phyloP scores from a whole-genome alignment of 176 grass and related monocot species.

The Leersia perrieri region DNA sequence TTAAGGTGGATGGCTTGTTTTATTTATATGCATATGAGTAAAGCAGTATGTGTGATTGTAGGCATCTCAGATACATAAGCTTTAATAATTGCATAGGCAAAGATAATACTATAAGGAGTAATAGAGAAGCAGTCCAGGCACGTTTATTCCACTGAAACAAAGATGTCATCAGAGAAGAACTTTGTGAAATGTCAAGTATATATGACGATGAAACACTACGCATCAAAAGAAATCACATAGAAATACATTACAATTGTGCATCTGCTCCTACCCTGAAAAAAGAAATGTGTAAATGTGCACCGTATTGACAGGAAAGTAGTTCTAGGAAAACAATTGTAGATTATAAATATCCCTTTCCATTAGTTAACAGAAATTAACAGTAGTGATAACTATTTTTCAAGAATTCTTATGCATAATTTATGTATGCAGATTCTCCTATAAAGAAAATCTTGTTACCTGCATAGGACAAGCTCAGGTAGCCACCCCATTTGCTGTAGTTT shows the following conservation, averaged over 20 bases:
- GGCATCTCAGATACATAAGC: neutral
- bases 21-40: neutral
- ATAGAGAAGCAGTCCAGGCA: neutral
- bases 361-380: neutral
- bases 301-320: neutral
- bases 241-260: neutral
- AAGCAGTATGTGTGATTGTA: neutral
- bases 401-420: neutral
- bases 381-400: neutral
- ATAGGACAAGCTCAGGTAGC: slow-evolving; percentile 88
- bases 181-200: neutral
- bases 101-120: neutral
- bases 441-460: slow-evolving; percentile 50
- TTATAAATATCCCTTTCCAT: neutral
- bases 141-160: neutral
- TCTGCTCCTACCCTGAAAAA: neutral
- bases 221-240: neutral
- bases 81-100: neutral
- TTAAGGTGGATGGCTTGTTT: slow-evolving; percentile 7
- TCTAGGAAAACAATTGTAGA: neutral
- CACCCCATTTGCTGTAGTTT: slow-evolving; percentile 88
- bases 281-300: neutral
- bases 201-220: neutral
- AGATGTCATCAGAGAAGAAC: neutral
- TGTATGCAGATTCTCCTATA: neutral